A percentile compares a stretch with the other conserved stretches of the same genome.
phyloP scores from a whole-genome alignment of 2,329 filamentous ascomycete genomes.

The Aspergillus unguis region DNA sequence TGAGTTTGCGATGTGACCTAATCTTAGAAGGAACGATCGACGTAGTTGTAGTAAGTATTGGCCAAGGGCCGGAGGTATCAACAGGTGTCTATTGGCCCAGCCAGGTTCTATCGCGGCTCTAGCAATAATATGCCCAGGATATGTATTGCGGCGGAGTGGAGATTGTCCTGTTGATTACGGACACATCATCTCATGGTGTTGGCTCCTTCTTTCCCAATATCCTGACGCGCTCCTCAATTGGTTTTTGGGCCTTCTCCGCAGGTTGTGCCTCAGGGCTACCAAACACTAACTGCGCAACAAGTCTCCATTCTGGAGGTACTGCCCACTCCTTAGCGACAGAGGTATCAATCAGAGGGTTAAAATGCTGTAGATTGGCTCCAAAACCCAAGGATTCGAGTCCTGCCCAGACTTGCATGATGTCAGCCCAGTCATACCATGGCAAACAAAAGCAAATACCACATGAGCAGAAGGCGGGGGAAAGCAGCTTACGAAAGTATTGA shows the following conservation, averaged over 20 bases:
- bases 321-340: conserved; percentile 68
- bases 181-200: background rate
- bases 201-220: conserved; percentile 47
- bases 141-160: background rate
- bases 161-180: background rate
- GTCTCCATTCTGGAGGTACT: conserved; percentile 68
- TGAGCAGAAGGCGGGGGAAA: background rate
- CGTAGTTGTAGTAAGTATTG: background rate
- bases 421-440: background rate
- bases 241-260: conserved; percentile 62
- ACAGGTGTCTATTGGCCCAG: background rate
- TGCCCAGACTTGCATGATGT: conserved; percentile 60
- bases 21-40: conserved; percentile 1
- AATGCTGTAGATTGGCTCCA: conserved; percentile 88
- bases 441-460: background rate
- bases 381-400: conserved; percentile 79
- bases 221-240: conserved; percentile 66
- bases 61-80: background rate
- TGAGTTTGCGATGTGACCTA: background rate
- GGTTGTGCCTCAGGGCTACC: conserved; percentile 57
- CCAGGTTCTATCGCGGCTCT: background rate
- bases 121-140: background rate
- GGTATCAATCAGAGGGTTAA: conserved; percentile 79
- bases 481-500: conserved; percentile 59
- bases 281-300: conserved; percentile 83